Conservation (phyloP, 495 filamentous ascomycete species). For the Talaromyces trachyspermus region DNA sequence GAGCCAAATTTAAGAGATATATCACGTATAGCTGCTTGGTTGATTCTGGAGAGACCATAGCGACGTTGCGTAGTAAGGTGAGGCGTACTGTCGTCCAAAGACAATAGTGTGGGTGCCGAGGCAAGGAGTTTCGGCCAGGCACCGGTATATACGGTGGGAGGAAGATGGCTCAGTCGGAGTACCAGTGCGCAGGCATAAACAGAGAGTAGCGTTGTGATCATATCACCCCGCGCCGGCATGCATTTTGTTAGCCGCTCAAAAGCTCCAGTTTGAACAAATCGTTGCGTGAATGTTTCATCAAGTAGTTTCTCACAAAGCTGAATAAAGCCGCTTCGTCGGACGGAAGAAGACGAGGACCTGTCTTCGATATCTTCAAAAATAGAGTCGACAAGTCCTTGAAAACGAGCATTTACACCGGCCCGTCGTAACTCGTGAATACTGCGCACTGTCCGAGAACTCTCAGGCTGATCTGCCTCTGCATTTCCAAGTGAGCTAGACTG, state of each 20-base stretch:
- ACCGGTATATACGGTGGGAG: constrained; percentile 18
- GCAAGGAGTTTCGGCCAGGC: constrained; percentile 31
- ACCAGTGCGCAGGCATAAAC: constrained; percentile 27
- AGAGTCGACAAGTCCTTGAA: constrained; percentile 71
- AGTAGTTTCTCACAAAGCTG: constrained; percentile 69
- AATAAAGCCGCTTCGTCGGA: constrained; percentile 47
- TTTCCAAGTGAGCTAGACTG: neutral
- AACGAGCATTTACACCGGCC: constrained; percentile 76
- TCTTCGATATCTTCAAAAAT: constrained; percentile 77
- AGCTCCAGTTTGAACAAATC: constrained; percentile 69
- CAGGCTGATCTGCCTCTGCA: constrained; percentile 43
- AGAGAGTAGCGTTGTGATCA: constrained; percentile 23
- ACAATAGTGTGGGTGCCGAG: constrained; percentile 19
- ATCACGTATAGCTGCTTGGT: constrained; percentile 23
- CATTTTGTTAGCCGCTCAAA: constrained; percentile 54
- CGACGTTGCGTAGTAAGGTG: constrained; percentile 12
- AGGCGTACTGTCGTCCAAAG: constrained; percentile 20
- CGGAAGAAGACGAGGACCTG: constrained; percentile 37
- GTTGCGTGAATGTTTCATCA: constrained; percentile 55
- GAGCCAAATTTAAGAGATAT: constrained; percentile 16
- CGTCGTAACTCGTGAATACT: constrained; percentile 88
- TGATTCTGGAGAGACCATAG: constrained; percentile 21
- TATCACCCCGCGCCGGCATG: constrained; percentile 21
- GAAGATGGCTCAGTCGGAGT: constrained; percentile 17
- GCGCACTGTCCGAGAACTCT: constrained; percentile 53